Base-by-base conservation (phyloP, 2,329 filamentous ascomycete genomes). In the Venturia carpophila region DNA sequence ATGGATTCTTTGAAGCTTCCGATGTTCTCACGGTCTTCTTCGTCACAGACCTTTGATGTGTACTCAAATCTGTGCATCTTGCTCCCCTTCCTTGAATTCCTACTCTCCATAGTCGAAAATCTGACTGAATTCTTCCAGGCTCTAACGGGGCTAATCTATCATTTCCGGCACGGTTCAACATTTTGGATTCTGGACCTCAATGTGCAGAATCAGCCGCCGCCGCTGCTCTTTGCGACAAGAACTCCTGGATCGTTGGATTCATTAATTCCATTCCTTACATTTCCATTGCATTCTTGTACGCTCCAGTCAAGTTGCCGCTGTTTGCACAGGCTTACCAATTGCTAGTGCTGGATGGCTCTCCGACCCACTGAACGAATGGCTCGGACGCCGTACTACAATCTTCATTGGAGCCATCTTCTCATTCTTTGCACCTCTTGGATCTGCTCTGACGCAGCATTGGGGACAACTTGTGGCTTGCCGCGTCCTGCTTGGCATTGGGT, bases 91-190 rank as follows among this genome's bases (percentile, higher is more conserved):
- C 3, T 49, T 10, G 21, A 37, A 42, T 4, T n/a, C 9, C 6
- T 58, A 17, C 19, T 39, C 10, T 11, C 4, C 21, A 21, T 47
- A 24, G 79, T n/a, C 27, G 5, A 7, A 27, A n/a, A 61, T 13
- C 1, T 21, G n/a, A 34, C 42, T 65, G 21, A 49, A 15, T 1
- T 39, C 15, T 21, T 63, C n/a, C 24, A 65, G 56, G 61, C 24
- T 63, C 79, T 64, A 87, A 87, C 68, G 84, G 84, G 37, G 73
- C 72, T 37, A 88, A 85, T 69, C 76, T 88, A 68, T 82, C 82
- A 64, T 87, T 87, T 68, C 84, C 84, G 0, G 66, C 73, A 0
- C 79, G 79, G 41, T 85, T 86, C 61, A 77, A 78, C 17, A 80
- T 88, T 64, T 82, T 69, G 15, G 68, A 71, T 30, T 52, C 67